Conservation (phyloP, 129 eudicot genomes). For the Escallonia herrerae region DNA sequence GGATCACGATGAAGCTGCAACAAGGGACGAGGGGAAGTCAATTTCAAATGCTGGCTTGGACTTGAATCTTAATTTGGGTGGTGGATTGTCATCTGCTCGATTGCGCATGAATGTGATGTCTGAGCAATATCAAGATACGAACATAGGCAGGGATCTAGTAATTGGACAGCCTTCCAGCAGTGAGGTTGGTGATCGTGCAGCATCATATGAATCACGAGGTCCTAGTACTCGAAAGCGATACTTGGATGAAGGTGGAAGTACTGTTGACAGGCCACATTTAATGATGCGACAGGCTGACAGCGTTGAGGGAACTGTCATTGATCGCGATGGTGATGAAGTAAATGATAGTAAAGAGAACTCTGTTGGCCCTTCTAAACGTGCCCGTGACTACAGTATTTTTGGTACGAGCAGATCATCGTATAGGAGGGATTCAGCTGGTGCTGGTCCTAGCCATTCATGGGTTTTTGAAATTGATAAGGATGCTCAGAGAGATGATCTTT, state of each 20-base stretch:
- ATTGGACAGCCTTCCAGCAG: conserved; percentile 82
- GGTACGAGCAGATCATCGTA: conserved; percentile 37
- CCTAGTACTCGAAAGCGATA: conserved; percentile 80
- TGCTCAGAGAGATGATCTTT: conserved; percentile 30
- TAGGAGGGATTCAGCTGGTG: conserved; percentile 48
- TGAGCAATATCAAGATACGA: conserved; percentile 47
- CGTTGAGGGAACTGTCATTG: conserved; percentile 75
- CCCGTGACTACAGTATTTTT: conserved; percentile 40
- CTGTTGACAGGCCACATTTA: conserved; percentile 74
- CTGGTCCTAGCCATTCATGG: conserved; percentile 69
- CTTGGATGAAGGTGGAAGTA: conserved; percentile 87
- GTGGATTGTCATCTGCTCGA: conserved; percentile 47
- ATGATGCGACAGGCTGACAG: conserved; percentile 65
- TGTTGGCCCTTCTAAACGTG: conserved; percentile 84
- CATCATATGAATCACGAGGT: conserved; percentile 86
- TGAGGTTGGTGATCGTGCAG: conserved; percentile 92
- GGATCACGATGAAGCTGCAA: conserved; percentile 69
- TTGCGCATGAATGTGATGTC: conserved; percentile 27
- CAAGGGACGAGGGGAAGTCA: conserved; percentile 58
- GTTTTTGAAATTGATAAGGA: conserved; percentile 52
- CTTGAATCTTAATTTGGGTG: conserved; percentile 66
- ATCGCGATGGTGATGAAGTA: conserved; percentile 88
- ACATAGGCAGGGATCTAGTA: conserved; percentile 54
- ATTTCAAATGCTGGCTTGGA: conserved; percentile 61
- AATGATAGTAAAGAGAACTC: conserved; percentile 59